These are phyloP conservation scores for Blastocystis sp. DNA, from an alignment of 352 stramenopile species.

Conservation along the genomic window DNA sequence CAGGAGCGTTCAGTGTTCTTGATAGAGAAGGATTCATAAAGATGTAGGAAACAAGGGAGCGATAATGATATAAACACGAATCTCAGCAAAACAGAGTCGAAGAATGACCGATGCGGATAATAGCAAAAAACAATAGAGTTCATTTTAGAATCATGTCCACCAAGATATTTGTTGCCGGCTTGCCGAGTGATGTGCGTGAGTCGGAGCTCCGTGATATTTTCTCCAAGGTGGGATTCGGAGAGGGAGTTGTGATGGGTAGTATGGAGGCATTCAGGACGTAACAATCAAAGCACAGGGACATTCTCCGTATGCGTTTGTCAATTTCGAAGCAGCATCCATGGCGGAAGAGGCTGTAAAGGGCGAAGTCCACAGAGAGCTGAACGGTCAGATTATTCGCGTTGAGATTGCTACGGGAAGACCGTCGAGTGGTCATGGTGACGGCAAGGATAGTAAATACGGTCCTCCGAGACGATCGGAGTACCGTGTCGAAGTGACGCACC, in stretches of 20 bases:
- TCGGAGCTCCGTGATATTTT: constrained; percentile 27
- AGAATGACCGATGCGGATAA: too few species aligned
- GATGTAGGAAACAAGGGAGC: too few species aligned
- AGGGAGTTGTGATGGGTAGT: not conserved
- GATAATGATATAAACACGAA: too few species aligned
- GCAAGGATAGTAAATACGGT: constrained; percentile 1
- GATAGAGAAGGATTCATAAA: too few species aligned
- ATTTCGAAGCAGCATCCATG: not conserved
- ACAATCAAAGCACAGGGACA: not conserved
- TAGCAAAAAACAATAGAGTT: too few species aligned
- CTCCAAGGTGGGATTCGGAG: not conserved
- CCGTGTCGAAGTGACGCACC: constrained; percentile 1
- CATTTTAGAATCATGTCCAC: too few species aligned
- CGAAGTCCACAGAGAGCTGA: not conserved
- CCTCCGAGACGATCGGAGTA: not conserved
- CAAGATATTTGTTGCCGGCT: constrained; percentile 36
- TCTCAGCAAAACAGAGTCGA: too few species aligned
- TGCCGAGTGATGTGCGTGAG: constrained; percentile 27
- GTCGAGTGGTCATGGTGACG: not conserved
- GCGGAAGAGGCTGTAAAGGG: constrained; percentile 38
- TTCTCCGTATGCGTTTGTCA: constrained; percentile 15
- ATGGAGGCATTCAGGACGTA: not conserved
- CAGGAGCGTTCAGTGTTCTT: not conserved
- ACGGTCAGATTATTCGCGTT: not conserved
- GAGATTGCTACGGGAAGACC: constrained; percentile 37